A percentile compares a stretch with the other conserved stretches of the same genome.
These are phyloP conservation scores for Cinchona pubescens DNA, from an alignment of 257 asterid species.

Conservation along the genomic window DNA sequence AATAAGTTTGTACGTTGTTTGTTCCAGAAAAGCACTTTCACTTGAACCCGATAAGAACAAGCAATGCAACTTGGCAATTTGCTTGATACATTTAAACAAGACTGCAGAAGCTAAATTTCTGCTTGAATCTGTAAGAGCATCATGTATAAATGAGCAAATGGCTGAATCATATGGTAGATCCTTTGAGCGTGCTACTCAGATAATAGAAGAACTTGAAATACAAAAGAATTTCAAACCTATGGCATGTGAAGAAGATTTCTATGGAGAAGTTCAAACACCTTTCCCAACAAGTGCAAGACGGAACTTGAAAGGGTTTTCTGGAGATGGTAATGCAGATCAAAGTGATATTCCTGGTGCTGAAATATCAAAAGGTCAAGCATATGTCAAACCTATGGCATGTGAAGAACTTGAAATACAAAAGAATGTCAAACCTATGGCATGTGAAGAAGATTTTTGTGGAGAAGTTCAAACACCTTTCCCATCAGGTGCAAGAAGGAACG, in stretches of 20 bases:
- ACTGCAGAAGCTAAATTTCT: slow-evolving; percentile 71
- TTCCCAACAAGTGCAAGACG: slow-evolving; percentile 7
- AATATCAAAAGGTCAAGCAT: too few species aligned
- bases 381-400: too few species aligned
- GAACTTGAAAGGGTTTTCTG: slow-evolving; percentile 4
- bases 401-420: slow-evolving; percentile 22
- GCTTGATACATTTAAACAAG: slow-evolving; percentile 79
- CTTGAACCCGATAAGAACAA: slow-evolving; percentile 74
- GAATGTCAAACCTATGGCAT: slow-evolving; percentile 2
- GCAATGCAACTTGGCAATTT: slow-evolving; percentile 86
- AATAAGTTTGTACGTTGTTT: background rate
- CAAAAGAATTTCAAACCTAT: background rate
- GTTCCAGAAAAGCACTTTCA: slow-evolving; percentile 79
- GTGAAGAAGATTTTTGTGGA: background rate
- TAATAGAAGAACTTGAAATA: slow-evolving; percentile 29
- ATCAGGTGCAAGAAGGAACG: slow-evolving; percentile 2
- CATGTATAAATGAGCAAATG: slow-evolving; percentile 33
- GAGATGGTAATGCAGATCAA: background rate
- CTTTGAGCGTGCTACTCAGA: slow-evolving; percentile 44
- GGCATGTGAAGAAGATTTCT: slow-evolving; percentile 6
- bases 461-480: slow-evolving; percentile 6
- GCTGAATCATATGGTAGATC: slow-evolving; percentile 68
- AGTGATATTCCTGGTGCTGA: slow-evolving; percentile 2
- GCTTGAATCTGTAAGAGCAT: slow-evolving; percentile 55
- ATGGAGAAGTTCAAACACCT: background rate